Percentiles rank a stretch among this genome's conserved stretches.
phyloP scores from a whole-genome alignment of 495 filamentous ascomycete genomes.

The Margaritispora aquatica region DNA sequence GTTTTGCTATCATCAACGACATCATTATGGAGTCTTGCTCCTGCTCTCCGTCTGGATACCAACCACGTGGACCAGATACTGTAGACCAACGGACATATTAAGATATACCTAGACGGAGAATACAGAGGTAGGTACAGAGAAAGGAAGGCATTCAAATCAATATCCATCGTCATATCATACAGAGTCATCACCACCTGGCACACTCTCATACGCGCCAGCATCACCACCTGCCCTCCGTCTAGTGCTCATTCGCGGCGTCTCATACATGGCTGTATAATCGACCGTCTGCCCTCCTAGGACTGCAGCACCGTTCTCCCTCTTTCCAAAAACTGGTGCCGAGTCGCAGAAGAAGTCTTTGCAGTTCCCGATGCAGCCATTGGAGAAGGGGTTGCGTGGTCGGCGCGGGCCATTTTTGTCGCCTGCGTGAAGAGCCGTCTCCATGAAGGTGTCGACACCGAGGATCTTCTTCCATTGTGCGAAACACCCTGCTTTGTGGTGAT shows the following conservation, averaged over 20 bases:
- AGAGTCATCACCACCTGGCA: constrained; percentile 30
- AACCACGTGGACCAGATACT: no score
- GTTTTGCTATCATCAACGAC: neutral
- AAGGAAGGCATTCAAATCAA: neutral
- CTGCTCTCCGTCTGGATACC: no score
- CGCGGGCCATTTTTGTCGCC: constrained; percentile 38
- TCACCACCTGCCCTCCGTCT: constrained; percentile 26
- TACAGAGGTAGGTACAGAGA: neutral
- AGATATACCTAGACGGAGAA: no score
- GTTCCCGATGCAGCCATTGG: constrained; percentile 71
- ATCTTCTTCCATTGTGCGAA: constrained; percentile 75
- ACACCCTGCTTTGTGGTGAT: constrained; percentile 51
- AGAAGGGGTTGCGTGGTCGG: constrained; percentile 73
- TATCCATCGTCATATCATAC: constrained; percentile 24
- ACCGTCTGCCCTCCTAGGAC: constrained; percentile 72
- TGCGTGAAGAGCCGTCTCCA: constrained; percentile 69
- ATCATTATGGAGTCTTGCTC: no score
- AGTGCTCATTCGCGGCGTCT: constrained; percentile 64
- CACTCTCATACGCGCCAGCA: constrained; percentile 27
- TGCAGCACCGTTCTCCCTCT: constrained; percentile 63
- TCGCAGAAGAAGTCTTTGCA: constrained; percentile 98
- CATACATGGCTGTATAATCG: constrained; percentile 87
- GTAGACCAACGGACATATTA: no score
- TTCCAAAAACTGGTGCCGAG: constrained; percentile 72
- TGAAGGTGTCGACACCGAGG: constrained; percentile 86